Evolutionary conservation across 495 filamentous ascomycete genomes (phyloP), one percentile per base, ranked within the genome.

Genomic region (Neurospora terricola): DNA sequence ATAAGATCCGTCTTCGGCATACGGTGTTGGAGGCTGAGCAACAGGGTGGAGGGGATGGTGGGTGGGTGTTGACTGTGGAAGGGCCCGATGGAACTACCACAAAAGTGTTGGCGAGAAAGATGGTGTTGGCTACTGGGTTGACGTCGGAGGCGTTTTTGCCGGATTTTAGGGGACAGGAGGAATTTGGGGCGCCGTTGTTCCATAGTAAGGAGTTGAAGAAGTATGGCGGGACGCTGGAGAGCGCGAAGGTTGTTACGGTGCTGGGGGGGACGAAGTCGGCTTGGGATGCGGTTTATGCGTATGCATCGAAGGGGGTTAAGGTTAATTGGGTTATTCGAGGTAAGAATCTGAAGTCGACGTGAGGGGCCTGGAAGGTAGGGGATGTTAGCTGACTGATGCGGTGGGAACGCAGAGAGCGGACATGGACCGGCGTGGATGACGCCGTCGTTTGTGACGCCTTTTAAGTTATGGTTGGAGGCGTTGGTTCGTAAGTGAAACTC

Each of bases 301-400:
- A 89, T 76, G 91, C 88, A 2, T 84, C 86, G 0, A 82, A 85
- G 1, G 92, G 91, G 3, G 83, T 91, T 69, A 81, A 88, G 38
- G 91, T 97, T 3, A 85, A 93, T 74, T 93, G 90, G 92, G 83
- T 97, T 37, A 94, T 97, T 73, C 87, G 94, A 72, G 82, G 85
- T 86, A 76, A 37, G 82, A n/a, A 45, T 34, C 7, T 4, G 39
- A 5, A 38, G 12, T 70, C 9, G 12, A 30, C 16, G 23, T 1
- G 54, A 34, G 48, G 4, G 7, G 2, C 39, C 34, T 45, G 9
- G 34, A 7, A 7, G 30, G 12, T 18, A 16, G n/a, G 16, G 38
- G 9, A 12, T 30, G 11, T 34, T 71, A 8, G 7, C 14, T 43
- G 34, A 66, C 27, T 34, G 54, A 18, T 6, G 45, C 10, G 27